Conservation (phyloP, 176 grass and related monocot species). For the Luzula sylvatica region DNA sequence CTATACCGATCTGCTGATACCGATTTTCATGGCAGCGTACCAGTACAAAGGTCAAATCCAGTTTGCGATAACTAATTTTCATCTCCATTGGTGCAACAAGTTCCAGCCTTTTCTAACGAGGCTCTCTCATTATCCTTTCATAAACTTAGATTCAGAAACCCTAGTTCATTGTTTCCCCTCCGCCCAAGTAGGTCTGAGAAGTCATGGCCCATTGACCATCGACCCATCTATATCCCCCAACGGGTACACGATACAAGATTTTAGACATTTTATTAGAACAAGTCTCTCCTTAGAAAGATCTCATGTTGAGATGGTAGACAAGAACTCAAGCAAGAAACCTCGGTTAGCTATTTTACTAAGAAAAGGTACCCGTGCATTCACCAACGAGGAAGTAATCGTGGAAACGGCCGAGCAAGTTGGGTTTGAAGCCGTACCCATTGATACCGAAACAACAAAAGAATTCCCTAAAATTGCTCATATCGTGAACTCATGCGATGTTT, state of each 20-base stretch:
- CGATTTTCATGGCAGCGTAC: slow-evolving; percentile 59
- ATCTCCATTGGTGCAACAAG: slow-evolving; percentile 59
- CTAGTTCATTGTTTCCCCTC: slow-evolving; percentile 69
- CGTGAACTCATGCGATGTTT: slow-evolving; percentile 26
- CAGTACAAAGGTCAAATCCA: slow-evolving; percentile 78
- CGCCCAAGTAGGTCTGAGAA: slow-evolving; percentile 54
- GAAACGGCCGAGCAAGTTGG: slow-evolving; percentile 11
- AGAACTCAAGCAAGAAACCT: slow-evolving; percentile 35
- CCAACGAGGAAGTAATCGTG: neutral
- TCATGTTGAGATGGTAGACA: slow-evolving; percentile 27
- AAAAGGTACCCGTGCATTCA: slow-evolving; percentile 13
- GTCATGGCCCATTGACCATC: slow-evolving; percentile 63
- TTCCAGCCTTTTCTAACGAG: slow-evolving; percentile 36
- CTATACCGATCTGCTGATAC: slow-evolving; percentile 77
- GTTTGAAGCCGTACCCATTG: slow-evolving; percentile 12
- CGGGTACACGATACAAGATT: slow-evolving; percentile 67
- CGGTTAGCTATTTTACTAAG: slow-evolving; percentile 31
- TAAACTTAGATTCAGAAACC: slow-evolving; percentile 47
- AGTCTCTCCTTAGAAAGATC: slow-evolving; percentile 44
- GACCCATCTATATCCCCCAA: slow-evolving; percentile 46
- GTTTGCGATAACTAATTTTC: slow-evolving; percentile 50
- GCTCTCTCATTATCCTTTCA: slow-evolving; percentile 59
- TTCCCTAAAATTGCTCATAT: slow-evolving; percentile 16
- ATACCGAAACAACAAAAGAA: slow-evolving; percentile 21
- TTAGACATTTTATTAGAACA: slow-evolving; percentile 58